Conservation (phyloP, 2,329 filamentous ascomycete genomes). For the Diaporthe helianthi region DNA sequence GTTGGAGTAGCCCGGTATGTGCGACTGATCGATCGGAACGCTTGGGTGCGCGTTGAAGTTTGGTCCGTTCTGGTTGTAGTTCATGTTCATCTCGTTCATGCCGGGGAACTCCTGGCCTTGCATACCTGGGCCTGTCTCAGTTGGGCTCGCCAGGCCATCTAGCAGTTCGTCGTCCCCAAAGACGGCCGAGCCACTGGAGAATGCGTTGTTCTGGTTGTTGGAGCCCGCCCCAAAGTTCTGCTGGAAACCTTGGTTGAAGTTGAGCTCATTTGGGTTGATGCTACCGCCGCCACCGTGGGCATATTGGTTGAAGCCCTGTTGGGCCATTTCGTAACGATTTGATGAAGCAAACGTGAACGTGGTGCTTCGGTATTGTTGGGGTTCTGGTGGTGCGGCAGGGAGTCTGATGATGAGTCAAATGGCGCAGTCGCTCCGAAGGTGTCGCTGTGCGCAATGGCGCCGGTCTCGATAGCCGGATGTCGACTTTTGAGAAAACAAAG, state of each 20-base stretch:
- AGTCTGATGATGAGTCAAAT: conserved; percentile 24
- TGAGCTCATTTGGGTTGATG: conserved; percentile 86
- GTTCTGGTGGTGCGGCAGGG: neutral
- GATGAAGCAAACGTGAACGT: neutral
- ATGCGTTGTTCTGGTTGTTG: conserved; percentile 70
- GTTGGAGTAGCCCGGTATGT: conserved; percentile 84
- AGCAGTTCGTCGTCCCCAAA: conserved; percentile 90
- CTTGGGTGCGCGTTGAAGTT: conserved; percentile 64
- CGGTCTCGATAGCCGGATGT: neutral
- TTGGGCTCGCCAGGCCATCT: conserved; percentile 70
- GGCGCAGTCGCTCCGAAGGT: conserved; percentile 14
- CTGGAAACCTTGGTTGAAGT: conserved; percentile 67
- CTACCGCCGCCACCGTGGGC: conserved; percentile 58
- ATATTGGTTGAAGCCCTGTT: conserved; percentile 64
- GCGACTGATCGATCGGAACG: conserved; percentile 69
- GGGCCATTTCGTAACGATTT: conserved; percentile 53
- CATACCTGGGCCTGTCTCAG: conserved; percentile 59
- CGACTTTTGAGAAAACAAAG: neutral
- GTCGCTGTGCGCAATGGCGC: neutral
- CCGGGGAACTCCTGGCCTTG: conserved; percentile 63
- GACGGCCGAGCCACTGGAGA: conserved; percentile 77
- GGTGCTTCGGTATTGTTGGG: neutral
- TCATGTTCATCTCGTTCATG: conserved; percentile 64
- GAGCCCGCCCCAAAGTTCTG: conserved; percentile 64
- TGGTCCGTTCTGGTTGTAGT: conserved; percentile 54